phyloP scores from a whole-genome alignment of 176 grass and related monocot species.

The Saccharum spontaneum region DNA sequence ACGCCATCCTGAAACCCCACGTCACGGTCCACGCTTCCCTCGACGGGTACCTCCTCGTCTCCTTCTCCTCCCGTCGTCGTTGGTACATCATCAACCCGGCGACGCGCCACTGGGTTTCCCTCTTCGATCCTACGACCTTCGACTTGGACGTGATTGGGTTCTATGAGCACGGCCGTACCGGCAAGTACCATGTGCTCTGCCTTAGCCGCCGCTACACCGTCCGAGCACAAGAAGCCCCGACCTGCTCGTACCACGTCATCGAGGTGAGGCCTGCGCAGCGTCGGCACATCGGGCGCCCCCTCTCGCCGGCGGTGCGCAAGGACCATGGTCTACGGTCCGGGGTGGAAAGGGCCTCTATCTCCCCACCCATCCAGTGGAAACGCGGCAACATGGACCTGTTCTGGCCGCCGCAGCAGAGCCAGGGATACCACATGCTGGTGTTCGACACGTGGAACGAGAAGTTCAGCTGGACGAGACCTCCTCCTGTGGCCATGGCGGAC shows the following conservation, averaged over 20 bases:
- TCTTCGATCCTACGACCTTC: not conserved
- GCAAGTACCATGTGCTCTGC: constrained; percentile 2
- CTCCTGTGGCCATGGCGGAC: not conserved
- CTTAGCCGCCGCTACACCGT: not conserved
- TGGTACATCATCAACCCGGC: constrained; percentile 27
- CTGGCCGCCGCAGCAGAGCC: not conserved
- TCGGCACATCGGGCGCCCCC: not conserved
- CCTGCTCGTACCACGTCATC: not conserved
- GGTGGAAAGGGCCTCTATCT: not conserved
- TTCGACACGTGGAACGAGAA: constrained; percentile 5
- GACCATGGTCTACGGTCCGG: not conserved
- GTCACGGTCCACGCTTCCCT: constrained; percentile 14
- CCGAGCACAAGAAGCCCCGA: not conserved
- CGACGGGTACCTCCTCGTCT: constrained; percentile 24
- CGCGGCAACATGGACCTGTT: constrained; percentile 7
- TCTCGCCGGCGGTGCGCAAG: not conserved
- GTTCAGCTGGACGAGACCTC: not conserved
- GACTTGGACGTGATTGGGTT: not conserved
- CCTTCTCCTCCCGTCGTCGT: not conserved
- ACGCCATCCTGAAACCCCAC: not conserved
- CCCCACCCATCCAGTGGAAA: not conserved
- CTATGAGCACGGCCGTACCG: not conserved
- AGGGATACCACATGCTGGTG: constrained; percentile 2
- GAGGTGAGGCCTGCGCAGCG: not conserved
- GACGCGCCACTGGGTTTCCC: not conserved